Percentiles rank a stretch among this genome's conserved stretches.
phyloP scores from a whole-genome alignment of 441 rosid genomes.

The Populus hybrid region DNA sequence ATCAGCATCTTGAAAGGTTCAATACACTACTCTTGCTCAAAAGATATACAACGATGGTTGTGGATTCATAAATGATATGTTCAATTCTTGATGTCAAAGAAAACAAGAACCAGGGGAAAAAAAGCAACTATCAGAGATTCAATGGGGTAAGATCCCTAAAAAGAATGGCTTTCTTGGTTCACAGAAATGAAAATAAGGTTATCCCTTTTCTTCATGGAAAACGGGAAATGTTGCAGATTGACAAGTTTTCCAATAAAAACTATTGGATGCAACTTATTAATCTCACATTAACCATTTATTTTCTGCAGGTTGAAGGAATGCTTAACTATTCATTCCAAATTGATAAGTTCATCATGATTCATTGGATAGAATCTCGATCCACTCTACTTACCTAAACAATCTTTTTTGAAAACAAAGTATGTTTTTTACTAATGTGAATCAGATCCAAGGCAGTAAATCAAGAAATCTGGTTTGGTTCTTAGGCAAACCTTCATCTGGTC shows the following conservation, averaged over 20 bases:
- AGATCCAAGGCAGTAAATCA: neutral
- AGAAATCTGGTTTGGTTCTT: neutral
- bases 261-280: neutral
- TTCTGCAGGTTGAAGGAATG: neutral
- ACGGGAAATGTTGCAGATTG: no score
- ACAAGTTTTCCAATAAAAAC: no score
- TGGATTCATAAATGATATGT: neutral
- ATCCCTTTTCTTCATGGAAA: no score
- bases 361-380: neutral
- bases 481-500: constrained; percentile 78
- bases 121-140: no score
- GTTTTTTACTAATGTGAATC: neutral
- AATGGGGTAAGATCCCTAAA: no score
- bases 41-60: neutral
- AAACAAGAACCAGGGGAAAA: no score
- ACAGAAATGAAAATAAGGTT: no score
- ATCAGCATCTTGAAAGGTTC: neutral
- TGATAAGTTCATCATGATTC: neutral
- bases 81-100: no score
- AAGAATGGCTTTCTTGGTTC: no score
- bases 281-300: neutral
- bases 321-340: no score
- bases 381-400: neutral
- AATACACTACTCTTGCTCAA: neutral
- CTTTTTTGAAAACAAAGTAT: neutral